Evolutionary conservation across 768 basidiomycete genomes (phyloP).

Genomic region (Imleria badia): DNA sequence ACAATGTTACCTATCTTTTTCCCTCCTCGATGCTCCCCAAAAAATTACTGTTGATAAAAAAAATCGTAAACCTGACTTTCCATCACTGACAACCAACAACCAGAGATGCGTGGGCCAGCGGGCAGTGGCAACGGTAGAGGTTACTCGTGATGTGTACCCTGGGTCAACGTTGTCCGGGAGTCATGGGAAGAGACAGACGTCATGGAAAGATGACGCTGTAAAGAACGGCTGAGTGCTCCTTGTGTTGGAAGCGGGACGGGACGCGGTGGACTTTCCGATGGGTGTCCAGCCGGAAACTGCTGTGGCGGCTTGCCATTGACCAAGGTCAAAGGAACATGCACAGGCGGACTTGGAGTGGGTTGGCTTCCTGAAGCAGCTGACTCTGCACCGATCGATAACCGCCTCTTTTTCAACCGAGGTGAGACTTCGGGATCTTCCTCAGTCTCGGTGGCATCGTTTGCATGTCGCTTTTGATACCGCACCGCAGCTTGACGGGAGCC

Average conservation of each 20-base stretch:
- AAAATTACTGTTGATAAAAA: slow-evolving; percentile 9
- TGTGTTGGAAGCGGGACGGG: slow-evolving; percentile 3
- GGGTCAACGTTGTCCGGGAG: slow-evolving; percentile 23
- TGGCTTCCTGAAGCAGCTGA: slow-evolving; percentile 1
- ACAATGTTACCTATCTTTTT: slow-evolving; percentile 21
- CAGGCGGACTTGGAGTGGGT: slow-evolving; percentile 1
- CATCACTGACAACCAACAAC: neutral
- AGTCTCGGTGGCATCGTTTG: slow-evolving; percentile 7
- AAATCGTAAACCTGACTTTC: slow-evolving; percentile 4
- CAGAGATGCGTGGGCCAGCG: neutral
- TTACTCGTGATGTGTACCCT: slow-evolving; percentile 15
- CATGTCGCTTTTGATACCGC: slow-evolving; percentile 27
- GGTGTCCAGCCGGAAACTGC: slow-evolving; percentile 29
- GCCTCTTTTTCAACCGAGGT: slow-evolving; percentile 27
- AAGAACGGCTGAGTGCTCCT: slow-evolving; percentile 17
- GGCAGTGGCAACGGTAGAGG: neutral
- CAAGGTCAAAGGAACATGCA: slow-evolving; percentile 16
- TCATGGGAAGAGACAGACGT: slow-evolving; percentile 22
- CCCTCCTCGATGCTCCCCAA: neutral
- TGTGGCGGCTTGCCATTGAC: slow-evolving; percentile 33
- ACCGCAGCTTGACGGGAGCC: neutral
- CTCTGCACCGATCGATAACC: slow-evolving; percentile 14
- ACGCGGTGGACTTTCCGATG: slow-evolving; percentile 4
- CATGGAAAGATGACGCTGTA: slow-evolving; percentile 31
- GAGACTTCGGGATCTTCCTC: slow-evolving; percentile 14